Conservation (phyloP, 1,139 yeast species). For the Taphrina sp. region DNA sequence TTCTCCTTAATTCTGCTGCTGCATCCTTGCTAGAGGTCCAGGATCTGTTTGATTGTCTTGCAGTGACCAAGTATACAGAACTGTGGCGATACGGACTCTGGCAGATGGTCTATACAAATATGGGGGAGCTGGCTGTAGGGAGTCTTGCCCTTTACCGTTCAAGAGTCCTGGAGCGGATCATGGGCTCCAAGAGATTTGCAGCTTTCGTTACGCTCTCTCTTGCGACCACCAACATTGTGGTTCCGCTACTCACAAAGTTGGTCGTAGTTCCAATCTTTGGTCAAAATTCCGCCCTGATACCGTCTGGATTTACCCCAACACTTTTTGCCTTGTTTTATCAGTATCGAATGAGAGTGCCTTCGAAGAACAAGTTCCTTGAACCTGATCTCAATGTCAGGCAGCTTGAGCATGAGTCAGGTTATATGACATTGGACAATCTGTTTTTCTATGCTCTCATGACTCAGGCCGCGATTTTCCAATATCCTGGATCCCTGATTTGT, state of each 20-base stretch:
- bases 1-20: slow-evolving; percentile 52
- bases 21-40: slow-evolving; percentile 60
- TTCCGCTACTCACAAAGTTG: slow-evolving; percentile 33
- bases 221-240: slow-evolving; percentile 32
- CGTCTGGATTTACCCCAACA: slow-evolving; percentile 65
- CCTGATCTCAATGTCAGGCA: no score
- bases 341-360: slow-evolving; percentile 45
- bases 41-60: slow-evolving; percentile 55
- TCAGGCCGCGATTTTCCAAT: slow-evolving; percentile 54
- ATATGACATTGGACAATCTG: slow-evolving; percentile 51
- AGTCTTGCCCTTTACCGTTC: slow-evolving; percentile 57
- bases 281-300: slow-evolving; percentile 40
- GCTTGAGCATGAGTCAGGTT: not conserved
- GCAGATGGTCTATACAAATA: slow-evolving; percentile 61
- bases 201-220: slow-evolving; percentile 35
- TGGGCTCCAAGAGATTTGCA: slow-evolving; percentile 57
- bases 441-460: slow-evolving; percentile 56
- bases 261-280: slow-evolving; percentile 36
- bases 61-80: no score
- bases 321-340: slow-evolving; percentile 60
- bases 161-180: slow-evolving; percentile 63
- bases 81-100: slow-evolving; percentile 63
- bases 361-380: slow-evolving; percentile 40
- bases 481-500: slow-evolving; percentile 51
- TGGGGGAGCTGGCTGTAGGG: slow-evolving; percentile 61